phyloP scores from a whole-genome alignment of 441 rosid species.

The Erodium texanum region DNA sequence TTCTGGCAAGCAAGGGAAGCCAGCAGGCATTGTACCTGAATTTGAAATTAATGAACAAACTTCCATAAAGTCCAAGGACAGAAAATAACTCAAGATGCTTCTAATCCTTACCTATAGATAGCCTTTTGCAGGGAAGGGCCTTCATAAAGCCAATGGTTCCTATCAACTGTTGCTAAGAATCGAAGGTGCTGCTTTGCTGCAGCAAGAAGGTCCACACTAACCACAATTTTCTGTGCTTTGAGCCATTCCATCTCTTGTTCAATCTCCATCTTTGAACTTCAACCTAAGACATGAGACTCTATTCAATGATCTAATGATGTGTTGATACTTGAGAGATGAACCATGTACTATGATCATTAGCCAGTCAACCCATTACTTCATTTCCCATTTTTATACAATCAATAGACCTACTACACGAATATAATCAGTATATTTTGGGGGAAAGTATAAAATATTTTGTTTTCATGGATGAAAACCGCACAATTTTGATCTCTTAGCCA shows the following conservation, averaged over 20 bases:
- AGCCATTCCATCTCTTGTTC: conserved; percentile 56
- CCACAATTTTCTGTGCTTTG: conserved; percentile 55
- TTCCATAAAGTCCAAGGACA: neutral
- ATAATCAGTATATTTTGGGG: neutral
- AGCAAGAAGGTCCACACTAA: conserved; percentile 47
- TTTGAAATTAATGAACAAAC: neutral
- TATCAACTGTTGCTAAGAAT: conserved; percentile 63
- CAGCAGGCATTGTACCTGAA: conserved; percentile 73
- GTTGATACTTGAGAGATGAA: neutral
- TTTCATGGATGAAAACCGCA: neutral
- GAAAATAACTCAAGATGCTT: neutral
- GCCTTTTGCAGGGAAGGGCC: conserved; percentile 56
- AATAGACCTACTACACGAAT: neutral
- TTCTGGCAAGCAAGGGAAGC: conserved; percentile 82
- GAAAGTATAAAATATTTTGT: neutral
- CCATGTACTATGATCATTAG: neutral
- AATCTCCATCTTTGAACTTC: conserved; percentile 10
- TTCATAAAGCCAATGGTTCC: conserved; percentile 53
- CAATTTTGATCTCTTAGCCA: neutral
- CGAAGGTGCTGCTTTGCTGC: conserved; percentile 75
- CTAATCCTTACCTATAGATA: conserved; percentile 46
- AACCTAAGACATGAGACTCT: neutral
- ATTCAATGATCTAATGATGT: neutral
- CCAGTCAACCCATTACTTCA: neutral
- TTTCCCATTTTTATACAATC: neutral